phyloP scores from a whole-genome alignment of 352 stramenopile genomes.

The Globisporangium abappressorium region DNA sequence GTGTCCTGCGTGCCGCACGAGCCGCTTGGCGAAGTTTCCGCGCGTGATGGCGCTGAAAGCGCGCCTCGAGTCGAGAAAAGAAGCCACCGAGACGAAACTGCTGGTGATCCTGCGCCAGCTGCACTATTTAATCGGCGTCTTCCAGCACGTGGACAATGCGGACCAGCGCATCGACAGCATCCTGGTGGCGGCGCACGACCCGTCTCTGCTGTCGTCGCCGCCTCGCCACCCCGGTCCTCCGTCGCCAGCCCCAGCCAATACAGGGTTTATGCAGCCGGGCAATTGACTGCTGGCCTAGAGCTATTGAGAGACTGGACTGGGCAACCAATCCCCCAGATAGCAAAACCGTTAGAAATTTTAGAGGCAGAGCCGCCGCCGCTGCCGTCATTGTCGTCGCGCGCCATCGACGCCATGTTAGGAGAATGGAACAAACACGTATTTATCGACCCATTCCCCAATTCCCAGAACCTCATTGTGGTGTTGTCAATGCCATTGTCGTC shows the following conservation, averaged over 20 bases:
- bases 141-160: conserved; percentile 67
- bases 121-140: conserved; percentile 70
- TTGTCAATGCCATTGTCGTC: not conserved
- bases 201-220: conserved; percentile 18
- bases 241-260: not conserved
- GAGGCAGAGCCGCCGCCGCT: conserved; percentile 6
- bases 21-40: conserved; percentile 53
- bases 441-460: conserved; percentile 8
- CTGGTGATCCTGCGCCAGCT: conserved; percentile 63
- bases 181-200: conserved; percentile 46
- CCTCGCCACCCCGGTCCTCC: conserved; percentile 23
- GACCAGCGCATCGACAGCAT: conserved; percentile 58
- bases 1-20: conserved; percentile 40
- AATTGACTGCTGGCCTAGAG: not conserved
- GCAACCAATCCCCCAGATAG: not conserved
- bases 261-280: conserved; percentile 2
- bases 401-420: not conserved
- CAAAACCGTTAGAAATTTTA: conserved; percentile 8
- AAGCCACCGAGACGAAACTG: conserved; percentile 37
- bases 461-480: not conserved
- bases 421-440: conserved; percentile 10
- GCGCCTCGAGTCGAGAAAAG: conserved; percentile 32
- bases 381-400: not conserved
- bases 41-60: conserved; percentile 58
- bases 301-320: not conserved